These are phyloP conservation scores for Candida nemodendra DNA, from an alignment of 805 yeast genomes.

Conservation along the genomic window DNA sequence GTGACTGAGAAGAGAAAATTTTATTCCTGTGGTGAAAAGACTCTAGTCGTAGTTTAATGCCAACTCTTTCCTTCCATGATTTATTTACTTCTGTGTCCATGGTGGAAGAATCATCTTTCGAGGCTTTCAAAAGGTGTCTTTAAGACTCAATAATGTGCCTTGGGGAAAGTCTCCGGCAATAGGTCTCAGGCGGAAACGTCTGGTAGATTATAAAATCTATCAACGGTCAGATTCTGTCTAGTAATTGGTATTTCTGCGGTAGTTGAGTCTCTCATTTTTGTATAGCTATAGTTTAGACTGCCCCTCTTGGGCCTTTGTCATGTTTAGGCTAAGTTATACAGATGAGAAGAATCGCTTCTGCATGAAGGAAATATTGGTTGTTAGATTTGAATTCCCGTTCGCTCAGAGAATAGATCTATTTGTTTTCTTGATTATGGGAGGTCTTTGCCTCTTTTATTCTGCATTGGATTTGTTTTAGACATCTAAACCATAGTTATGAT, in stretches of 20 bases:
- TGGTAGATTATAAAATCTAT: slow-evolving; percentile 19
- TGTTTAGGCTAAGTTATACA: too few species aligned
- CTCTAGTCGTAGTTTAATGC: too few species aligned
- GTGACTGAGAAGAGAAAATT: too few species aligned
- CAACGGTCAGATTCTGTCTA: slow-evolving; percentile 7
- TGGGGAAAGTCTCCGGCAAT: slow-evolving; percentile 91
- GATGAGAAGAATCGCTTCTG: too few species aligned
- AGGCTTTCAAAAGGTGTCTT: slow-evolving; percentile 57
- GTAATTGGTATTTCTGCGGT: not conserved
- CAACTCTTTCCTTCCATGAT: slow-evolving; percentile 2
- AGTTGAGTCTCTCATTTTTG: slow-evolving; percentile 1
- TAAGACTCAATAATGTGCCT: slow-evolving; percentile 41
- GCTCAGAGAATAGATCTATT: too few species aligned
- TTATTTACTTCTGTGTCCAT: slow-evolving; percentile 47
- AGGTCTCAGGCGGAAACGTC: slow-evolving; percentile 56
- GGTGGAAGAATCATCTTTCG: slow-evolving; percentile 74
- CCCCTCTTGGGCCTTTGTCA: slow-evolving; percentile 21
- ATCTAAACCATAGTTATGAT: slow-evolving; percentile 75
- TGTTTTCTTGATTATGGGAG: slow-evolving; percentile 16
- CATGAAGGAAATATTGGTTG: too few species aligned
- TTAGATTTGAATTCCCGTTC: too few species aligned
- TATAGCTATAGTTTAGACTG: slow-evolving; percentile 1
- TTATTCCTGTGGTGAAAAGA: too few species aligned
- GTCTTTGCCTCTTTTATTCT: slow-evolving; percentile 40
- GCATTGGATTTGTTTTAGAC: slow-evolving; percentile 48